Percentiles rank a stretch among this genome's conserved stretches.
Evolutionary conservation across 305 asterid species (phyloP).

Genomic region (Ilex paraguariensis): DNA sequence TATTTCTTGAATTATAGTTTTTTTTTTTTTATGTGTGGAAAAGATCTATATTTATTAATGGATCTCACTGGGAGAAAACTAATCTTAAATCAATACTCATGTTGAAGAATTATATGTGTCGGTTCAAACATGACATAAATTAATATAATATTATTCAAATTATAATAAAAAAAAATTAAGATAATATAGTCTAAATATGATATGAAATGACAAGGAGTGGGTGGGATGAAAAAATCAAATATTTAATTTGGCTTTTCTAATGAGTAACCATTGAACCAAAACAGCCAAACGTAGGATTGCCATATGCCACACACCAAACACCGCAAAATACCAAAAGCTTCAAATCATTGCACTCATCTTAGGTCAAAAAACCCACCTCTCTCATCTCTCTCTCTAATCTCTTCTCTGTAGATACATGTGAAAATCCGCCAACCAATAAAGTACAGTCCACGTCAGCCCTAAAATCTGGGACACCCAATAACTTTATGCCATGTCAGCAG

Average conservation of each 20-base stretch:
- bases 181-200: too few relatives aligned
- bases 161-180: too few relatives aligned
- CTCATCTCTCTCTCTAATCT: too few relatives aligned
- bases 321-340: constrained; percentile 37
- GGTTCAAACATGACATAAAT: too few relatives aligned
- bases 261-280: constrained; percentile 26
- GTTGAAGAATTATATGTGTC: too few relatives aligned
- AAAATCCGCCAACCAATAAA: constrained; percentile 55
- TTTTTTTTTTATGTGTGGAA: too few relatives aligned
- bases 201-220: background rate
- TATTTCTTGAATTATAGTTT: too few relatives aligned
- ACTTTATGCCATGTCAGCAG: constrained; percentile 26
- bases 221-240: background rate
- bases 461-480: constrained; percentile 38
- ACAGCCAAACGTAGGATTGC: constrained; percentile 34
- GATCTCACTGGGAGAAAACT: too few relatives aligned
- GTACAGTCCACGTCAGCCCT: constrained; percentile 40
- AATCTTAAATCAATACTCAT: too few relatives aligned
- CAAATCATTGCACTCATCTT: constrained; percentile 48
- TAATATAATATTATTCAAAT: too few relatives aligned
- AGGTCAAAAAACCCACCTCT: too few relatives aligned
- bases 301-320: constrained; percentile 30
- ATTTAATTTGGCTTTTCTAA: constrained; percentile 9
- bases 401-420: constrained; percentile 32
- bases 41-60: too few relatives aligned